These are phyloP conservation scores for Venturia nashicola DNA, from an alignment of 2,329 filamentous ascomycete genomes.

Conservation along the genomic window DNA sequence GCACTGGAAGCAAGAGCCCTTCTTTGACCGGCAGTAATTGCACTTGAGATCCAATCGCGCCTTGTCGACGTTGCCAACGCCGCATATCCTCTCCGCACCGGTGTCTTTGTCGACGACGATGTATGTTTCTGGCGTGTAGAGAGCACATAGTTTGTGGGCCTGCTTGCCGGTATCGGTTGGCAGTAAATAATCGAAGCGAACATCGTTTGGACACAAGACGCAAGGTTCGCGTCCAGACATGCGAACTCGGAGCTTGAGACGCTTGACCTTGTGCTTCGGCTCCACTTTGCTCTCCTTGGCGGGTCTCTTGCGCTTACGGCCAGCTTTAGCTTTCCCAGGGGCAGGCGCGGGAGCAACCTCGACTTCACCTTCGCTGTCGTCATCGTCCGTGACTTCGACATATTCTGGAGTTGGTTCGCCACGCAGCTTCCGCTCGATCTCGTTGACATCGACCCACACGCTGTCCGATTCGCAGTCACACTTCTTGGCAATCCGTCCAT, in stretches of 20 bases:
- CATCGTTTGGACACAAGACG: constrained; percentile 83
- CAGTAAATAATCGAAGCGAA: constrained; percentile 69
- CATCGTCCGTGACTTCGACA: constrained; percentile 63
- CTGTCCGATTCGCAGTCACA: constrained; percentile 96
- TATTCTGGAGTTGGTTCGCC: constrained; percentile 74
- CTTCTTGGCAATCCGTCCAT: constrained; percentile 89
- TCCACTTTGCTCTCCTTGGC: constrained; percentile 30
- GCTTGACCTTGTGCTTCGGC: constrained; percentile 58
- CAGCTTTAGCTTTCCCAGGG: constrained; percentile 50
- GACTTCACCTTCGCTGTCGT: constrained; percentile 36
- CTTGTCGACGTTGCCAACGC: constrained; percentile 71
- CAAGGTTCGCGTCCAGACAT: constrained; percentile 66
- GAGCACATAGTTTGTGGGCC: constrained; percentile 78
- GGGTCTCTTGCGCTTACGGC: constrained; percentile 57
- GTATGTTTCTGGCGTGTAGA: constrained; percentile 86
- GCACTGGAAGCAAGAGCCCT: constrained; percentile 94
- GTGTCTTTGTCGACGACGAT: constrained; percentile 50
- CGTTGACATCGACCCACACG: constrained; percentile 94
- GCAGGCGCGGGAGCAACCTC: constrained; percentile 70
- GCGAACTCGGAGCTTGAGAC: constrained; percentile 60
- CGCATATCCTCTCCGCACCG: constrained; percentile 61
- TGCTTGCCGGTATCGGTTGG: constrained; percentile 77
- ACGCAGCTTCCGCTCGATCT: constrained; percentile 86
- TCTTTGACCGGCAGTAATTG: constrained; percentile 85
- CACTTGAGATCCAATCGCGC: constrained; percentile 86